Conservation (phyloP, 305 asterid species). For the Solanum aculeatissimum region DNA sequence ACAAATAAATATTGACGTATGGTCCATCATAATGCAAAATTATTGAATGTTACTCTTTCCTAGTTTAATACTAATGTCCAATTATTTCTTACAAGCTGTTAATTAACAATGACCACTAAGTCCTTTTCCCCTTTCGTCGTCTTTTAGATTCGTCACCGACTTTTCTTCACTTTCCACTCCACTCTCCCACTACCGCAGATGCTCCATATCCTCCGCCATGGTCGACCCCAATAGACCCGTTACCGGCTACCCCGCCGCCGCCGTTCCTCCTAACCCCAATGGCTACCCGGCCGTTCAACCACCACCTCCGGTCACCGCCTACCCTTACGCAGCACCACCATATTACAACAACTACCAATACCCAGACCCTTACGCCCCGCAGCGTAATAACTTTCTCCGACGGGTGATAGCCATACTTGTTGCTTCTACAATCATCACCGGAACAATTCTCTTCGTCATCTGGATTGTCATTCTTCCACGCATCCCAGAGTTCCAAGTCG, state of each 20-base stretch:
- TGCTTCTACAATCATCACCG: conserved; percentile 42
- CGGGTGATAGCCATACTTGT: conserved; percentile 45
- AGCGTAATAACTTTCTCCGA: conserved; percentile 60
- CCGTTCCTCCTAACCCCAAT: conserved; percentile 23
- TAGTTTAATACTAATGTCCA: not conserved
- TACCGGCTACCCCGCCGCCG: conserved; percentile 71
- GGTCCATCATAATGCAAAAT: not conserved
- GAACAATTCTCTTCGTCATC: conserved; percentile 45
- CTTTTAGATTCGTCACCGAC: not conserved
- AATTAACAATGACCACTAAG: not conserved
- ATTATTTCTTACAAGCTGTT: not conserved
- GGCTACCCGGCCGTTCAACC: conserved; percentile 9
- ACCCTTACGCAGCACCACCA: conserved; percentile 41
- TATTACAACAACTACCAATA: conserved; percentile 17
- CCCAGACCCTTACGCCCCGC: conserved; percentile 30
- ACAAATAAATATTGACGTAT: no score
- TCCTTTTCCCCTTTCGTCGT: not conserved
- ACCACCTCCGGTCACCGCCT: conserved; percentile 26
- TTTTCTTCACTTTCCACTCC: not conserved
- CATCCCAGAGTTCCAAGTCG: conserved; percentile 63
- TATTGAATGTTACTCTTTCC: not conserved
- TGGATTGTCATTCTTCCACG: conserved; percentile 84
- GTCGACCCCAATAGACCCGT: conserved; percentile 59
- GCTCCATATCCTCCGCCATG: conserved; percentile 15
- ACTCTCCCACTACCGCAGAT: not conserved